Base-by-base conservation (phyloP, 1,284 basidiomycete species). In the Takashimella koratensis region DNA sequence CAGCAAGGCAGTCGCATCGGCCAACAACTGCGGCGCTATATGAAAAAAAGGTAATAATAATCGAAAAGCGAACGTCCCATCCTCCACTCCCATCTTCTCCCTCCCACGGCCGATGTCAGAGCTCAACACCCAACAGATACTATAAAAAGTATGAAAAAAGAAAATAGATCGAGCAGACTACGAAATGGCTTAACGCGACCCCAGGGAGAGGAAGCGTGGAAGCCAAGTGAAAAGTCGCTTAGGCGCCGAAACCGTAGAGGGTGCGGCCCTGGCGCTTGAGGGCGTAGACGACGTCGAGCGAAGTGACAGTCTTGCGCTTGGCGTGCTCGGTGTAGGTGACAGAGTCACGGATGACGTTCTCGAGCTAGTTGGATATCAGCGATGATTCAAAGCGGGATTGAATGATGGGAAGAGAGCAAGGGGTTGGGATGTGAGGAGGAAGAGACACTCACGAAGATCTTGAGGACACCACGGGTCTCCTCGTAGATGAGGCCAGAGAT, bases 251-350 rank as follows among this genome's bases (percentile, higher is more conserved):
- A 76, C 86, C 91, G 76, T 93, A 94, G 42, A 94, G 83, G 44
- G 88, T 91, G 69, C 90, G 83, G 49, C 88, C 89, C 68, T 88
- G 88, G 58, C 90, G 84, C 83, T 95, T 95, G 65, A 96, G 84
- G 22, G 91, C 90, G 77, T 94, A 94, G 59, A 95, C 90, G 59
- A 82, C 79, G 67, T 81, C 80, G 70, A 81, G 87, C 3, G 91
- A 88, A 44, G 86, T 90, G 59, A 92, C 88, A 47, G 87, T 90
- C 81, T 90, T 90, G 70, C 90, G 84, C 81, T 94, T 94, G 54
- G 91, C 90, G 80, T 94, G 90, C 77, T 93, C 90, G 60, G 89
- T 91, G 84, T 94, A 93, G 60, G 85, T 86, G 73, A 90, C 86
- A 43, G 86, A 86, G 78, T 90, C 90, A 65, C 88, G 86, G 70